Percentiles rank a stretch among this genome's conserved stretches.
phyloP scores from a whole-genome alignment of 345 rosid genomes.

The Sonneratia caseolaris region DNA sequence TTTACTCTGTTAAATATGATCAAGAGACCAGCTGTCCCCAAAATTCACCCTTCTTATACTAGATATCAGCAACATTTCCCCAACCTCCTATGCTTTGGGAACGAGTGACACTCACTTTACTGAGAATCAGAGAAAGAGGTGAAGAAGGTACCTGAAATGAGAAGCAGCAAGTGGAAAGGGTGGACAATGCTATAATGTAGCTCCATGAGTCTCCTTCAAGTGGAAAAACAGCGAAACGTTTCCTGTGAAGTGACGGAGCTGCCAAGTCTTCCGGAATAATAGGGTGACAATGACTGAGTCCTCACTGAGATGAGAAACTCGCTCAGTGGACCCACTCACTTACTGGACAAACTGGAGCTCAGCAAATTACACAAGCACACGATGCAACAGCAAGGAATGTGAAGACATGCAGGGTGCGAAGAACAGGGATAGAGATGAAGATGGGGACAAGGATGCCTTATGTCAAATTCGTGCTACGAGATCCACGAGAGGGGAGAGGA shows the following conservation, averaged over 20 bases:
- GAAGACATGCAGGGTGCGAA: not conserved
- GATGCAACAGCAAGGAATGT: not conserved
- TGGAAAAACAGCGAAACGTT: not conserved
- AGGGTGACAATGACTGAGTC: not conserved
- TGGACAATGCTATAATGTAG: not conserved
- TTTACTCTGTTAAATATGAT: not conserved
- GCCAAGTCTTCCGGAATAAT: not conserved
- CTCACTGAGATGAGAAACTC: not conserved
- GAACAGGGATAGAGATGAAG: not conserved
- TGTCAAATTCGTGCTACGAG: too few species aligned
- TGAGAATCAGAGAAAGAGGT: not conserved
- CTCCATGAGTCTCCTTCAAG: not conserved
- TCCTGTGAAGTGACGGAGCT: too few species aligned
- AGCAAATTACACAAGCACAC: not conserved
- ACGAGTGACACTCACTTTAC: not conserved
- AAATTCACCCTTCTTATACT: not conserved
- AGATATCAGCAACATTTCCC: not conserved
- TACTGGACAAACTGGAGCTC: not conserved
- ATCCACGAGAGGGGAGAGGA: not conserved
- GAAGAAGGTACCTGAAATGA: conserved; percentile 30
- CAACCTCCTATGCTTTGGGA: not conserved
- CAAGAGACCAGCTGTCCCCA: not conserved
- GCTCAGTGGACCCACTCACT: not conserved
- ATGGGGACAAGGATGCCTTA: too few species aligned
- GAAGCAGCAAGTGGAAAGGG: conserved; percentile 13